Evolutionary conservation across 192 early-diverging fungal species (phyloP).

Genomic region (Backusella macrospora): DNA sequence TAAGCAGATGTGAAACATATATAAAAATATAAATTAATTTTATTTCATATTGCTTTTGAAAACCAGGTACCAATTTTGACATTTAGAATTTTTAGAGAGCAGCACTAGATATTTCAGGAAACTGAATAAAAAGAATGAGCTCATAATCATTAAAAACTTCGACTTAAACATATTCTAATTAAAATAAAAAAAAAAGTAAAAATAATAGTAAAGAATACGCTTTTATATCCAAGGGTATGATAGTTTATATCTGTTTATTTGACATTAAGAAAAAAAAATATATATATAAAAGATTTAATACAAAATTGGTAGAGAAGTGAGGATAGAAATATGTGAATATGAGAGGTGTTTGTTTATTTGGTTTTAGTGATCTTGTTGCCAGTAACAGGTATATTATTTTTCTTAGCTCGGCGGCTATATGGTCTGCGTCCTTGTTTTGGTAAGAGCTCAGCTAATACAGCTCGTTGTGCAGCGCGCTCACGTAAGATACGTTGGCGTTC

Average conservation of each 20-base stretch:
- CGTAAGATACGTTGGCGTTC: constrained; percentile 22
- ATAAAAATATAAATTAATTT: neutral
- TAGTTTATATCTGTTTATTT: neutral
- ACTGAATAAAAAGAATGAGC: too few species aligned
- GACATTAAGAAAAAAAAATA: neutral
- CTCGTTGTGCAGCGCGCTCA: constrained; percentile 29
- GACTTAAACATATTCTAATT: neutral
- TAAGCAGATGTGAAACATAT: neutral
- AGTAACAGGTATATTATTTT: neutral
- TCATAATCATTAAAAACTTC: neutral
- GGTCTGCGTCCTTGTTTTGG: constrained; percentile 14
- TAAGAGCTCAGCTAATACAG: constrained; percentile 25
- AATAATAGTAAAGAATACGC: neutral
- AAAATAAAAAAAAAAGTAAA: neutral
- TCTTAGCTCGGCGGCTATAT: constrained; percentile 20
- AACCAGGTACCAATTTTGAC: neutral
- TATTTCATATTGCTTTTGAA: neutral
- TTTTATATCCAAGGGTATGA: neutral
- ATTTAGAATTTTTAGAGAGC: too few species aligned
- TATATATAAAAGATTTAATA: neutral
- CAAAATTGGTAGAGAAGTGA: neutral
- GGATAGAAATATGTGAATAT: neutral
- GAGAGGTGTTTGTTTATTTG: neutral
- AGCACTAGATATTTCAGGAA: too few species aligned
- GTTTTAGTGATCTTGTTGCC: neutral